Evolutionary conservation across 2,329 filamentous ascomycete species (phyloP).

Genomic region (Talaromyces sp.): DNA sequence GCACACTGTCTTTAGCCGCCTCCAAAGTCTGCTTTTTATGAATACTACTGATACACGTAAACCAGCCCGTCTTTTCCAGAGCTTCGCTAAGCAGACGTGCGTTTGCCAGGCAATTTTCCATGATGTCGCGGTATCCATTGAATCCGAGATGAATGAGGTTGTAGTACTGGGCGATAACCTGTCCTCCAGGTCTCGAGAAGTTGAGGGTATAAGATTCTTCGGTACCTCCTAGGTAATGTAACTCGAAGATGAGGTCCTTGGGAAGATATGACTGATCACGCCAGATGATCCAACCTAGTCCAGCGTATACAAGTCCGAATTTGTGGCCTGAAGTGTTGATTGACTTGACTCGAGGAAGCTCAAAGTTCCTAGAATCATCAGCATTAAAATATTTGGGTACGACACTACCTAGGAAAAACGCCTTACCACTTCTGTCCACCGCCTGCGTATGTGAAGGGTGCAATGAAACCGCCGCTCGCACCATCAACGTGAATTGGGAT

Average conservation of each 20-base stretch:
- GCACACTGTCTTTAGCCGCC: conserved; percentile 43
- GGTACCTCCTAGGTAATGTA: conserved; percentile 70
- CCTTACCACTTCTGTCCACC: conserved; percentile 54
- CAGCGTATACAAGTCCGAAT: conserved; percentile 61
- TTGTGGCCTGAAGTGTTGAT: conserved; percentile 60
- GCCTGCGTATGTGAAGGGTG: conserved; percentile 41
- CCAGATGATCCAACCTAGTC: conserved; percentile 71
- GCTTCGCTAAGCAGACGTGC: conserved; percentile 63
- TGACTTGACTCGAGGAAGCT: conserved; percentile 40
- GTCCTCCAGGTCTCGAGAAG: conserved; percentile 68
- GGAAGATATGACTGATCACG: conserved; percentile 64
- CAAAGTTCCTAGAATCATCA: conserved; percentile 30
- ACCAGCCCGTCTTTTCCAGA: conserved; percentile 67
- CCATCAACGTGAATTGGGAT: conserved; percentile 61
- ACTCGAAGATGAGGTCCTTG: conserved; percentile 67
- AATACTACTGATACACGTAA: conserved; percentile 63
- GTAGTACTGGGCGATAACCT: conserved; percentile 71
- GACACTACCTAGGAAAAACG: not conserved
- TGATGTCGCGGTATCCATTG: conserved; percentile 62
- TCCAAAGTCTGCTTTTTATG: conserved; percentile 57
- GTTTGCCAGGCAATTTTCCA: conserved; percentile 65
- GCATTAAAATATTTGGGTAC: conserved; percentile 32
- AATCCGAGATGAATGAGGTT: conserved; percentile 70
- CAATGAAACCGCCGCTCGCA: conserved; percentile 45
- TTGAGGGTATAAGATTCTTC: conserved; percentile 70